These are phyloP conservation scores for Wickerhamomyces rabaulensis DNA, from an alignment of 805 yeast species.

Conservation along the genomic window DNA sequence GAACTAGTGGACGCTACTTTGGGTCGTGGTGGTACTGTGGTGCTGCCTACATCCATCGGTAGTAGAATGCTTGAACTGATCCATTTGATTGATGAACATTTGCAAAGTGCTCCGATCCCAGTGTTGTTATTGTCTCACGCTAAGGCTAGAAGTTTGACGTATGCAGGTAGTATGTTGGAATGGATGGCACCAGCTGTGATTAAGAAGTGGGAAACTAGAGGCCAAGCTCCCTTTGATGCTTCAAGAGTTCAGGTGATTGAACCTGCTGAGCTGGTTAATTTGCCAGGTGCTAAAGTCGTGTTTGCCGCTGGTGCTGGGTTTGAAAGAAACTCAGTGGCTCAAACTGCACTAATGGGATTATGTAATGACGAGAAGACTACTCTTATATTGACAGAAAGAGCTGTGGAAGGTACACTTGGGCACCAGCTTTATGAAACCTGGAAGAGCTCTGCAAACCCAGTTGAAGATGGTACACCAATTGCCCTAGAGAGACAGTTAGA, in stretches of 20 bases:
- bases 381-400: conserved; percentile 67
- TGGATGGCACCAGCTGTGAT: conserved; percentile 93
- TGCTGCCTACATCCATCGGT: conserved; percentile 77
- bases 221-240: conserved; percentile 75
- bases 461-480: conserved; percentile 60
- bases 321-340: conserved; percentile 57
- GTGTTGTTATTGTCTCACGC: conserved; percentile 72
- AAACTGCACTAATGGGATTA: conserved; percentile 45
- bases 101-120: conserved; percentile 49
- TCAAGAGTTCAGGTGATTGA: conserved; percentile 52
- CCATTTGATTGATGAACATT: conserved; percentile 63
- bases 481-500: conserved; percentile 41
- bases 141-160: conserved; percentile 70
- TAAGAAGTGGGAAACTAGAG: conserved; percentile 74
- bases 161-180: conserved; percentile 86
- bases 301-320: conserved; percentile 69
- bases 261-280: conserved; percentile 47
- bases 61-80: conserved; percentile 79
- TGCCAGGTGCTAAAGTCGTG: conserved; percentile 71
- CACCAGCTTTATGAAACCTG: conserved; percentile 48
- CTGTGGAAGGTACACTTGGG: conserved; percentile 43
- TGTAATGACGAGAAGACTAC: conserved; percentile 66
- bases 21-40: conserved; percentile 71
- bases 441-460: conserved; percentile 39
- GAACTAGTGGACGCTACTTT: conserved; percentile 60